Evolutionary conservation across 495 filamentous ascomycete species (phyloP).

Genomic region (Aspergillus sclerotioniger): DNA sequence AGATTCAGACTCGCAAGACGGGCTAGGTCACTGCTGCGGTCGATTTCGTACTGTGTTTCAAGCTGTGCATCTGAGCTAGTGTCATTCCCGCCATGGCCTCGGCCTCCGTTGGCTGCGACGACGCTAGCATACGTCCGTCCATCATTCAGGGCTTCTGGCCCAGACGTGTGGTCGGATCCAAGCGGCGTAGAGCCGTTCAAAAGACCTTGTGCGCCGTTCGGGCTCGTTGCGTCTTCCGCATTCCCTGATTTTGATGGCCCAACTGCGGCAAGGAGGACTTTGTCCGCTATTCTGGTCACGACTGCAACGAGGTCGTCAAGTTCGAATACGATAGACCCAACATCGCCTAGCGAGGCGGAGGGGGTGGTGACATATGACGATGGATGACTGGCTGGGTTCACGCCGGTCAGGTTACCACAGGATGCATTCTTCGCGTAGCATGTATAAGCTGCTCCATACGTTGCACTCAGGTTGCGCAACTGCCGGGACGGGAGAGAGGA

Average conservation of each 20-base stretch:
- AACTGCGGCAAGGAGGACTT: slow-evolving; percentile 45
- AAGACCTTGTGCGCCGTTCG: slow-evolving; percentile 9
- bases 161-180: slow-evolving; percentile 5
- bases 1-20: slow-evolving; percentile 44
- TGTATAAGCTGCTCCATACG: slow-evolving; percentile 49
- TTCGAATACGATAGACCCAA: slow-evolving; percentile 50
- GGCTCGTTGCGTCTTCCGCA: slow-evolving; percentile 11
- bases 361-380: slow-evolving; percentile 49
- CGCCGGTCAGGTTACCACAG: slow-evolving; percentile 46
- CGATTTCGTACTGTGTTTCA: slow-evolving; percentile 42
- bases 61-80: slow-evolving; percentile 27
- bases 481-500: slow-evolving; percentile 43
- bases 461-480: slow-evolving; percentile 46
- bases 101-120: slow-evolving; percentile 16
- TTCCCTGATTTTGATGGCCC: slow-evolving; percentile 36
- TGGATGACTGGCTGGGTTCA: slow-evolving; percentile 47
- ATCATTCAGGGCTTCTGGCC: background rate
- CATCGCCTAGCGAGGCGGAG: slow-evolving; percentile 49
- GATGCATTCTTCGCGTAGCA: slow-evolving; percentile 48
- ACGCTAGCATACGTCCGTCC: slow-evolving; percentile 14
- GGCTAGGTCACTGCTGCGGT: slow-evolving; percentile 41
- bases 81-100: slow-evolving; percentile 14
- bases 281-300: slow-evolving; percentile 46
- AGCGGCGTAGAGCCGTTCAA: slow-evolving; percentile 13
- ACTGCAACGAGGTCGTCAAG: slow-evolving; percentile 46